These are phyloP conservation scores for Wickerhamiella sorbophila DNA, from an alignment of 805 yeast genomes.

Conservation along the genomic window DNA sequence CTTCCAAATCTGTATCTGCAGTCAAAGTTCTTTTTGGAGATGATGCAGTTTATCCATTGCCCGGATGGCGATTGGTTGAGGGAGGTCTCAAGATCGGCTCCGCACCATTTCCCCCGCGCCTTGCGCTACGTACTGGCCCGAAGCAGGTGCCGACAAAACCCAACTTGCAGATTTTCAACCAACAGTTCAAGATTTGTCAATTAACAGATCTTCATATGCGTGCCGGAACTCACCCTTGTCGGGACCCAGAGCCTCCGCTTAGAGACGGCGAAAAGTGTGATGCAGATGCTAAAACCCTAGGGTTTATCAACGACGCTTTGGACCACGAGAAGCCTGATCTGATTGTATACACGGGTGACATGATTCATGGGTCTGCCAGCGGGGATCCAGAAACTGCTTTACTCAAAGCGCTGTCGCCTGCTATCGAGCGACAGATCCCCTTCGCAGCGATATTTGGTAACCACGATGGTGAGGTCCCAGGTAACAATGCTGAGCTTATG, in stretches of 20 bases:
- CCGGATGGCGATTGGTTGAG: constrained; percentile 41
- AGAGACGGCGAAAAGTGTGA: constrained; percentile 35
- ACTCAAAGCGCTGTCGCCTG: constrained; percentile 61
- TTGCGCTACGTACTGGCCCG: constrained; percentile 19
- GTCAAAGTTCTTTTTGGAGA: constrained; percentile 59
- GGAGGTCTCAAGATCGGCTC: constrained; percentile 17
- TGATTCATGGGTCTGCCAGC: constrained; percentile 62
- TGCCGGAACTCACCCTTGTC: constrained; percentile 69
- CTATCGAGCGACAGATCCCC: constrained; percentile 55
- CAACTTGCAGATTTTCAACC: constrained; percentile 12
- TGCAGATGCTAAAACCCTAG: constrained; percentile 63
- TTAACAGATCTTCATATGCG: constrained; percentile 84
- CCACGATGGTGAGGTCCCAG: constrained; percentile 81
- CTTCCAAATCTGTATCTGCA: constrained; percentile 34
- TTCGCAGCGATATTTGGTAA: constrained; percentile 82
- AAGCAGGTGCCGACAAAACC: constrained; percentile 7
- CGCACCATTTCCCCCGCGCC: constrained; percentile 17
- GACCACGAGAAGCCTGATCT: constrained; percentile 72
- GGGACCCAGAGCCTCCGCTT: constrained; percentile 33
- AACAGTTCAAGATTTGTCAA: constrained; percentile 64
- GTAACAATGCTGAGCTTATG: constrained; percentile 49
- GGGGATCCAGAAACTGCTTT: constrained; percentile 75
- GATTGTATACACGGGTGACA: constrained; percentile 84
- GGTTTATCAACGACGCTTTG: constrained; percentile 46
- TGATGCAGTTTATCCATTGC: constrained; percentile 65